phyloP scores from a whole-genome alignment of 2,329 filamentous ascomycete species.

The Cryphonectria nitschkei region DNA sequence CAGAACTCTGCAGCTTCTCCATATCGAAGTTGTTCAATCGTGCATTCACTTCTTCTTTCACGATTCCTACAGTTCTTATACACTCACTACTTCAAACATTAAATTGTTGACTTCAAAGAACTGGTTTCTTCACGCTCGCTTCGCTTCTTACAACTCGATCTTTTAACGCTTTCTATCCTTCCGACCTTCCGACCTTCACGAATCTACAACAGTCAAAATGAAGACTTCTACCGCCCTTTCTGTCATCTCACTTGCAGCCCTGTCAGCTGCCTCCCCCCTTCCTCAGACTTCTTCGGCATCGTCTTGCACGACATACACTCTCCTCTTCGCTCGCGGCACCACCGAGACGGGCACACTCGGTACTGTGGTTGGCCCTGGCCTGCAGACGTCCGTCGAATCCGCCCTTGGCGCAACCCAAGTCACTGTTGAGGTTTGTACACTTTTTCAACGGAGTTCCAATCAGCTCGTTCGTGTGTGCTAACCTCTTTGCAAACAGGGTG shows the following conservation, averaged over 20 bases:
- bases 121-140: no score
- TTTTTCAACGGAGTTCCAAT: neutral
- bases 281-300: neutral
- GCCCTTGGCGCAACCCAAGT: slow-evolving; percentile 23
- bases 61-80: no score
- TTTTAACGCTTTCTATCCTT: no score
- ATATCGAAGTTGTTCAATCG: no score
- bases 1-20: no score
- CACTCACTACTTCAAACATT: no score
- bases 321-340: slow-evolving; percentile 38
- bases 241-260: neutral
- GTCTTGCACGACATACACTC: slow-evolving; percentile 30
- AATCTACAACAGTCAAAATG: neutral
- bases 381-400: slow-evolving; percentile 30
- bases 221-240: neutral
- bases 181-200: neutral
- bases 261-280: neutral
- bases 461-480: neutral
- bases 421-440: slow-evolving; percentile 29
- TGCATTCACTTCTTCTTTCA: no score
- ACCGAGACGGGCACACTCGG: slow-evolving; percentile 35
- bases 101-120: no score
- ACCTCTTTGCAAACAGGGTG: slow-evolving; percentile 26
- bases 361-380: slow-evolving; percentile 33
- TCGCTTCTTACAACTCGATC: no score